phyloP scores from a whole-genome alignment of 768 basidiomycete species.

The Auricularia cornea region DNA sequence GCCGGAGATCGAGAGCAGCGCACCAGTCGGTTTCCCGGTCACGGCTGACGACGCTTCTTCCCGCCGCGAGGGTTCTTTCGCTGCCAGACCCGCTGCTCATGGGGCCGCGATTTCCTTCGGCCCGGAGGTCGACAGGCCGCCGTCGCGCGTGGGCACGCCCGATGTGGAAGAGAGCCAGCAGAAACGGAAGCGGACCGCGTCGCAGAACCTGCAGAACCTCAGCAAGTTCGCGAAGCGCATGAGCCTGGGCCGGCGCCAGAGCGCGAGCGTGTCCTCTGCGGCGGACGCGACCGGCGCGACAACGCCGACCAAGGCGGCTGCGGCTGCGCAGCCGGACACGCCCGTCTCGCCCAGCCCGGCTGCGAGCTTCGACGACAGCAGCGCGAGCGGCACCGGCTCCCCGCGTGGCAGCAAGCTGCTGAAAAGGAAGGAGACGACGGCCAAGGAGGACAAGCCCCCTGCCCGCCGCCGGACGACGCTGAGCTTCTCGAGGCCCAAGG shows the following conservation, averaged over 20 bases:
- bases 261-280: not conserved
- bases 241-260: not conserved
- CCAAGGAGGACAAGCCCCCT: constrained; percentile 6
- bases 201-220: constrained; percentile 85
- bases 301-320: not conserved
- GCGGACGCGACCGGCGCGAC: not conserved
- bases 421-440: not conserved
- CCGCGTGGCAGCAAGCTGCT: not conserved
- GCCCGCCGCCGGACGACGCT: not conserved
- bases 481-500: constrained; percentile 1
- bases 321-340: not conserved
- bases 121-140: constrained; percentile 39
- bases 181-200: constrained; percentile 72
- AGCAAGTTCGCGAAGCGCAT: constrained; percentile 58
- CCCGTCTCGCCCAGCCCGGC: not conserved
- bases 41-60: constrained; percentile 23
- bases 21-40: constrained; percentile 26
- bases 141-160: constrained; percentile 59
- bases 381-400: not conserved
- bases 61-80: constrained; percentile 23
- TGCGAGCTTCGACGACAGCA: not conserved
- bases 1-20: constrained; percentile 25
- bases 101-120: constrained; percentile 60
- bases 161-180: constrained; percentile 59
- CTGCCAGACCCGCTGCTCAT: constrained; percentile 11